Base-by-base conservation (phyloP, 495 filamentous ascomycete genomes). In the Penicillium goetzii region DNA sequence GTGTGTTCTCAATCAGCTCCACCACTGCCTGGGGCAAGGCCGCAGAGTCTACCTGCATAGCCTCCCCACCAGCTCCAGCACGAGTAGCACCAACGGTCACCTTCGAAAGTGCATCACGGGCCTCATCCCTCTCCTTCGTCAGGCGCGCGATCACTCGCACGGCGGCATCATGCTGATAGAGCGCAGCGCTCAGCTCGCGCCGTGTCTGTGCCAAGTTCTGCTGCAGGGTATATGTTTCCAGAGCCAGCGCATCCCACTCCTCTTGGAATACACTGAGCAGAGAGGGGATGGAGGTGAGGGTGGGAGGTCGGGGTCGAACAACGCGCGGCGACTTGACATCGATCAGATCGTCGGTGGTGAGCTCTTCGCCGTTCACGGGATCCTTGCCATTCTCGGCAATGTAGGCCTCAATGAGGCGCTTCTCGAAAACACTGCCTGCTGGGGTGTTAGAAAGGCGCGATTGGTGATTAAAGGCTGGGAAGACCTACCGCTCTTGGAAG, bases 101-200 rank as follows among this genome's bases (percentile, higher is more conserved):
- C 71, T 90, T 90, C 12, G 92, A 92, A 34, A 98, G 83, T n/a
- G 96, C 92, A 76, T 96, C 91, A 66, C 94, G 81, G 30, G 95
- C 93, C 72, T 98, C 94, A 69, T 98, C 94, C 57, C 96, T 81
- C 79, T 99, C 95, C 69, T 84, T 87, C 19, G 92, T 90, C 71
- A 99, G 72, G 33, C 96, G 85, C 43, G 92, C 92, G 76, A 98
- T 96, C 55, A 99, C 95, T 59, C 96, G 84, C 8, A 94, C 87
- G 40, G 95, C 95, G 10, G 94, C 96, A 83, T 99, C 95, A 68
- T 97, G 89, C 76, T 97, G 93, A 76, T 99, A 99, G 38, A 99
- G 84, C 15, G 95, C 91, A 2, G 92, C 92, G 51, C 91, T 90
- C 33, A 99, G 86, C 78, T 99, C 96, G 76, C 98, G 93, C 69